Evolutionary conservation across 192 early-diverging fungal genomes (phyloP).

Genomic region (Geranomyces variabilis): DNA sequence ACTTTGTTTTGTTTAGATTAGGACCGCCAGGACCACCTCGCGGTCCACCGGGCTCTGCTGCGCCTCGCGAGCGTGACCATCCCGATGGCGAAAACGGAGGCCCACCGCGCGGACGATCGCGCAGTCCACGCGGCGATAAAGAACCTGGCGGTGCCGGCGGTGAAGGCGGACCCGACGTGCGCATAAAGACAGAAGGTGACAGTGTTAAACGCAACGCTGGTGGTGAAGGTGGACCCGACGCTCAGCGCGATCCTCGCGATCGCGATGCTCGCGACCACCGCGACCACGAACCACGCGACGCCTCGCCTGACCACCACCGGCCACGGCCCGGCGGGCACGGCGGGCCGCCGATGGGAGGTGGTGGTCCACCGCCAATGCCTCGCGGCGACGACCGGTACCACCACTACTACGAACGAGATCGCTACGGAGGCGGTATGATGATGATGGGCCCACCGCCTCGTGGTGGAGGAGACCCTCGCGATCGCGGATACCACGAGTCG

Average conservation of each 20-base stretch:
- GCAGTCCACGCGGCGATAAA: neutral
- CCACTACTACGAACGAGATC: constrained; percentile 10
- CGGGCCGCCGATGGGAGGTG: neutral
- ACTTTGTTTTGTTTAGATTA: too few species aligned
- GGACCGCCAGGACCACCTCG: too few species aligned
- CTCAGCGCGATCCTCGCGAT: neutral
- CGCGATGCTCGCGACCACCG: neutral
- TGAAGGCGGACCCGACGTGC: too few species aligned
- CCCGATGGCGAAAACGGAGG: neutral
- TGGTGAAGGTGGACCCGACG: neutral
- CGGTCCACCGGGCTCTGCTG: too few species aligned
- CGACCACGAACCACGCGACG: neutral
- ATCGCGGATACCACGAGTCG: constrained; percentile 7
- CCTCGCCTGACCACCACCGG: neutral
- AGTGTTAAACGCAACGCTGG: neutral
- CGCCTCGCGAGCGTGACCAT: neutral
- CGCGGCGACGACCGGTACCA: neutral
- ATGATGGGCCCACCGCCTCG: neutral
- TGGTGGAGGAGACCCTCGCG: constrained; percentile 8
- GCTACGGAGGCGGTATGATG: constrained; percentile 1
- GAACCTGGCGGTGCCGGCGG: too few species aligned
- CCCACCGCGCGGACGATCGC: neutral
- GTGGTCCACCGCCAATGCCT: neutral
- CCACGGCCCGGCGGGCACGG: neutral
- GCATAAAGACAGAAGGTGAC: neutral